phyloP scores from a whole-genome alignment of 805 yeast species.

The Lipomyces kockii region DNA sequence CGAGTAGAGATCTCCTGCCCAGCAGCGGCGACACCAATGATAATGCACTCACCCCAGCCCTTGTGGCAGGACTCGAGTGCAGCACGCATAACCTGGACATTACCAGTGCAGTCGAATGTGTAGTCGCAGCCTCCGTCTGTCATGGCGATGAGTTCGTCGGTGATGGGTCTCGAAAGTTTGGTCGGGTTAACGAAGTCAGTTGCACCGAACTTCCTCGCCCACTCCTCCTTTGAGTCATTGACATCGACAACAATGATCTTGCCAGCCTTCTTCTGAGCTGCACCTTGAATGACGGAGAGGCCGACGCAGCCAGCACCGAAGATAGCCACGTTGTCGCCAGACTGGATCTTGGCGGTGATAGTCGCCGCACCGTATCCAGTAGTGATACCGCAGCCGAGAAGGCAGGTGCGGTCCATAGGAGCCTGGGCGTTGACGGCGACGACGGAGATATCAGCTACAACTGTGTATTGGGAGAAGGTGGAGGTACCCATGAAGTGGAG shows the following conservation, averaged over 20 bases:
- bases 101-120: conserved; percentile 99
- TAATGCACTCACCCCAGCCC: conserved; percentile 97
- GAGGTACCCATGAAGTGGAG: conserved; percentile 98
- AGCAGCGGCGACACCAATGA: conserved; percentile 98
- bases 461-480: conserved; percentile 95
- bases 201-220: conserved; percentile 92
- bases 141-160: conserved; percentile 79
- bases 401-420: conserved; percentile 81
- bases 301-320: conserved; percentile 99
- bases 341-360: conserved; percentile 86
- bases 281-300: conserved; percentile 94
- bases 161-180: conserved; percentile 71
- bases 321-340: conserved; percentile 92
- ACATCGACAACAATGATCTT: conserved; percentile 81
- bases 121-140: conserved; percentile 97
- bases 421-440: conserved; percentile 89
- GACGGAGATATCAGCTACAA: conserved; percentile 94
- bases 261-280: conserved; percentile 77
- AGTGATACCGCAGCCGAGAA: conserved; percentile 97
- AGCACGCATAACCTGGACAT: conserved; percentile 89
- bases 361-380: conserved; percentile 98
- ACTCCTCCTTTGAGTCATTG: conserved; percentile 78
- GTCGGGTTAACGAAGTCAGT: conserved; percentile 91
- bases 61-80: conserved; percentile 97
- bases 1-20: conserved; percentile 96